Evolutionary conservation across 345 rosid genomes (phyloP).

Genomic region (Heritiera littoralis): DNA sequence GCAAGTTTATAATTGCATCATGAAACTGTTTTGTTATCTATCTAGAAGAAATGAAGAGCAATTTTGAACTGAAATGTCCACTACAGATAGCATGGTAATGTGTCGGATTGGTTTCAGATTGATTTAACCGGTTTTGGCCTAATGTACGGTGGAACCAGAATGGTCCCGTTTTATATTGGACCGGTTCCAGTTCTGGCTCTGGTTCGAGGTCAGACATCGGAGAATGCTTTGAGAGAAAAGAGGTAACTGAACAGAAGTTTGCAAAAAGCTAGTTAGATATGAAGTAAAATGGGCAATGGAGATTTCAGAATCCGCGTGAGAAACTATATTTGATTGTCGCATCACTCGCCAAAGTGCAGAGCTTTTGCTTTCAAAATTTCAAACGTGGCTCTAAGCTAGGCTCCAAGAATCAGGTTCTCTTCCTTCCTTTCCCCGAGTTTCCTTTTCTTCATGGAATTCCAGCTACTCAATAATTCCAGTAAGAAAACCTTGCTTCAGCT

Average conservation of each 20-base stretch:
- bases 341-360: neutral
- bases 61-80: neutral
- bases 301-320: neutral
- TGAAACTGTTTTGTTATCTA: neutral
- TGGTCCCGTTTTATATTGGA: too few relatives aligned
- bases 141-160: too few relatives aligned
- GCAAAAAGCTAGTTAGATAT: neutral
- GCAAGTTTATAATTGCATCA: neutral
- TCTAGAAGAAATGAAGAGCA: neutral
- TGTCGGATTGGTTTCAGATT: too few relatives aligned
- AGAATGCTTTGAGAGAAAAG: neutral
- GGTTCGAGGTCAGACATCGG: too few relatives aligned
- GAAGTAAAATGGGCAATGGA: neutral
- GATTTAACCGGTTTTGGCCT: too few relatives aligned
- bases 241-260: neutral
- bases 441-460: neutral
- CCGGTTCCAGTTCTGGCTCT: too few relatives aligned
- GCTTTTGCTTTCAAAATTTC: slow-evolving; percentile 2
- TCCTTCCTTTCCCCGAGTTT: neutral
- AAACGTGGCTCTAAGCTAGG: neutral
- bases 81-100: too few relatives aligned
- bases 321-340: too few relatives aligned
- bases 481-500: neutral
- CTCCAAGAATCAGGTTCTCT: slow-evolving; percentile 13
- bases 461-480: neutral